Evolutionary conservation across 1,139 yeast genomes (phyloP), one percentile per base, ranked within the genome.

Genomic region (Casaregolazyma lundiana): DNA sequence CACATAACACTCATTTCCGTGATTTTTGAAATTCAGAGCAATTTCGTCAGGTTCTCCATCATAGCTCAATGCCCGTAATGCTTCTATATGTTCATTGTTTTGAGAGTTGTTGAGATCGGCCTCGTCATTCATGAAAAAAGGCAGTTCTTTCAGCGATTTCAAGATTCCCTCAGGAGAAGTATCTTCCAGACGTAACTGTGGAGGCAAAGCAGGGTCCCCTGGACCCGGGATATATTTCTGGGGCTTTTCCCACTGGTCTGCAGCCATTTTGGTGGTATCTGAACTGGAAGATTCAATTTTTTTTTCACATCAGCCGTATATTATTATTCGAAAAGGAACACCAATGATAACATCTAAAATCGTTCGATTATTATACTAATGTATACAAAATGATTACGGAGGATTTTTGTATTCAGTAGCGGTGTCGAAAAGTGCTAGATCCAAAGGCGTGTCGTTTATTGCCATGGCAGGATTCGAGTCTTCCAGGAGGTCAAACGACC

Each of bases 31-130:
- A 60, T 89, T 89, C 24, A 78, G 75, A 2, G 97, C 97, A 41
- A 90, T 72, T 60, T 92, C 98, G 57, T 84, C 81, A 0, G 97
- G 97, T 52, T 88, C 96, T 30, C 98, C 98, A 44, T 92, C 98
- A 61, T 87, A 90, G 0, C 95, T 97, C 59, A 94, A 72, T 9
- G 96, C 92, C 61, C 81, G 83, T 52, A 92, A 73, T 0, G 98
- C 98, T 61, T 92, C 97, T 18, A 94, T 68, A 45, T 79, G 82
- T 4, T 73, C 62, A 59, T 87, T 88, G 40, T 80, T 84, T 30
- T 90, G 94, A 7, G 79, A 84, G 6, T 87, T 92, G 59, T 84
- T 86, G 9, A 36, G n/a, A 35, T 80, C 86, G 57, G 84, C 95
- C 22, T 89, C 67, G 58, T 85, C 77, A 6, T 92, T 89, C 98